Base-by-base conservation (phyloP, 345 rosid genomes). In the Populus nigra region DNA sequence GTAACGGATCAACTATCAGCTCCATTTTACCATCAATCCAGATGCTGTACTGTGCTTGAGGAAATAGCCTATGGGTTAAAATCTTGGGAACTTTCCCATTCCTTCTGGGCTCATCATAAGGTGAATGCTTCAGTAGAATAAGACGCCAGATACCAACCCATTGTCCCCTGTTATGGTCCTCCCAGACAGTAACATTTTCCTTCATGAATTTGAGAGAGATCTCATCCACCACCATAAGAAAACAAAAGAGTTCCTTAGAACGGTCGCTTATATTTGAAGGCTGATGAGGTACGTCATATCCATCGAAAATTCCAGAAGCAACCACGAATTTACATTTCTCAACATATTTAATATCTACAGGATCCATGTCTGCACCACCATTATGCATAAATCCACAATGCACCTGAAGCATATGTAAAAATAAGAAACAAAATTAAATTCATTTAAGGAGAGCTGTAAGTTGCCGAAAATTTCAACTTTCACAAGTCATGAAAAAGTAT, bases 1-100 rank as follows among this genome's bases (percentile, higher is more conserved):
- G 91, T 80, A 94, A 79, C 8, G 99, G 98, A 71, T 92, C 98
- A 62, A 94, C 96, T 69, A 89, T 85, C 81, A 96, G 88, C 93
- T 96, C 99, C 98, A 96, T 96, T 83, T 96, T 94, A 71, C 95
- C 98, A 87, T 96, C 98, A 78, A 96, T 92, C 99, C 99, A 96
- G 73, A 96, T 96, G 87, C 94, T 96, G 91, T 92, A 94, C 62
- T 86, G 96, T 13, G 97, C 90, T 83, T 91, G 83, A 81, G 97
- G 99, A 86, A 94, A 94, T 79, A 96, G 83, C 87, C 99, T 90
- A 86, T 94, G 99, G 75, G 99, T 94, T 88, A 96, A 84, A 80
- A 96, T 96, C 83, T 94, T 94, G 0, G 94, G 98, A 82, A 96
- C 97, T 86, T 94, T 94, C 74, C 99, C 97, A 45, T 96, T 96